Conservation (phyloP, 164 flowering plant genomes). For the Vitis vinifera region ASM3070453v1 NC_081822.1:14223501-14224000, state of each 20-base stretch:
- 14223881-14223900: constrained; percentile 87
- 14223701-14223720: constrained; percentile 65
- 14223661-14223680: constrained; percentile 83
- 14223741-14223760: constrained; percentile 85
- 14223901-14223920: constrained; percentile 84
- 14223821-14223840: constrained; percentile 86
- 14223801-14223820: constrained; percentile 62
- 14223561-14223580: constrained; percentile 62
- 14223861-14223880: constrained; percentile 64
- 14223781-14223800: constrained; percentile 50
- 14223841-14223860: constrained; percentile 74
- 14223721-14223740: constrained; percentile 86
- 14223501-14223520: constrained; percentile 60
- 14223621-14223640: constrained; percentile 79
- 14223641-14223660: constrained; percentile 84
- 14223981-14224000: constrained; percentile 79
- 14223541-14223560: constrained; percentile 53
- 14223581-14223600: constrained; percentile 72
- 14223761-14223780: constrained; percentile 48
- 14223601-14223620: constrained; percentile 58
- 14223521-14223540: constrained; percentile 60
- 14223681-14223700: constrained; percentile 62
- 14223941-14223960: constrained; percentile 86
- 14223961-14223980: constrained; percentile 76
- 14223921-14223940: constrained; percentile 78